Conservation (phyloP, 192 early-diverging fungal genomes). For the Endogone sp. region DNA sequence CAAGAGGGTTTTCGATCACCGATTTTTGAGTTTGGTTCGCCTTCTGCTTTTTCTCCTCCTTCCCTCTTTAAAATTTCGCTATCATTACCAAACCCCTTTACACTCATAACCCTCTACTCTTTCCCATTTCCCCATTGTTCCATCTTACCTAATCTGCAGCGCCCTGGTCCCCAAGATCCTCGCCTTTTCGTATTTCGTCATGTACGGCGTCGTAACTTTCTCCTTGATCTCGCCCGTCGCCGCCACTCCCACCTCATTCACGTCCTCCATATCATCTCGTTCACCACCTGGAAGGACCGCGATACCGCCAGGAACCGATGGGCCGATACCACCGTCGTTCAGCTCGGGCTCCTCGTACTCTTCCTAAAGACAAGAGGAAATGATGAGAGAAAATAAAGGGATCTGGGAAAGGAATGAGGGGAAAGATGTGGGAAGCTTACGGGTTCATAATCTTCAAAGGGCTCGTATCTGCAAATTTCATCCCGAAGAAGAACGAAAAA, state of each 20-base stretch:
- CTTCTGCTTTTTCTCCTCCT: neutral
- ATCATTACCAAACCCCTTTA: no score
- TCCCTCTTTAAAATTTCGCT: no score
- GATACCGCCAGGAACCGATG: no score
- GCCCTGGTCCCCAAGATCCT: conserved; percentile 88
- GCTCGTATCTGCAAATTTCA: conserved; percentile 5
- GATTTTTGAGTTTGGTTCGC: neutral
- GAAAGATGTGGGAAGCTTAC: neutral
- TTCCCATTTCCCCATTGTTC: neutral
- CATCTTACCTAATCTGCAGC: conserved; percentile 77
- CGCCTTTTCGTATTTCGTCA: conserved; percentile 98
- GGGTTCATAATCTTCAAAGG: neutral
- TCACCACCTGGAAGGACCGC: neutral
- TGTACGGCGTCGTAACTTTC: conserved; percentile 93
- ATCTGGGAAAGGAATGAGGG: no score
- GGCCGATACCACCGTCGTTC: neutral
- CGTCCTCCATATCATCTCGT: neutral
- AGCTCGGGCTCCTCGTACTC: conserved; percentile 6
- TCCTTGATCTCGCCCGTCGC: conserved; percentile 51
- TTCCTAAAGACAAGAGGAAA: neutral
- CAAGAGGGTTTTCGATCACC: no score
- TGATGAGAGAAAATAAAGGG: neutral
- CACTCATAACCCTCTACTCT: no score
- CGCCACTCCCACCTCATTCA: conserved; percentile 3
- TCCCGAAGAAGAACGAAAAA: no score